Conservation (phyloP, 306 rosid species). For the Glycine tomentella region DNA sequence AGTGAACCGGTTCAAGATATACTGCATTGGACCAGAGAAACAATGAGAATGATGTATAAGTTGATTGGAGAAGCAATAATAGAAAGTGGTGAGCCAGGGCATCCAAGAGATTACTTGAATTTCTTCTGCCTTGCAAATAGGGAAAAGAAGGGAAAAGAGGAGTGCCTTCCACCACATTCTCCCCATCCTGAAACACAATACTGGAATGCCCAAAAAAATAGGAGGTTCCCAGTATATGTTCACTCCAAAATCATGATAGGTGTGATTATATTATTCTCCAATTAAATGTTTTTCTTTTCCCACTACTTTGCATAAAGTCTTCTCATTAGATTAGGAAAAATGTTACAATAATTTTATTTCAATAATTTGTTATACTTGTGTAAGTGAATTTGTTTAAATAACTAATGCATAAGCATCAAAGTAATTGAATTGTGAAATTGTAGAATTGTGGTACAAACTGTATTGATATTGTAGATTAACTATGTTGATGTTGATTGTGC, state of each 20-base stretch:
- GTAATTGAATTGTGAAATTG: too few relatives aligned
- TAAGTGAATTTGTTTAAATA: too few relatives aligned
- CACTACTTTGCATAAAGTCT: not conserved
- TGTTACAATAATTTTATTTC: too few relatives aligned
- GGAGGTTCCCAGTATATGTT: slow-evolving; percentile 97
- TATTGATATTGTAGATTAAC: slow-evolving; percentile 3
- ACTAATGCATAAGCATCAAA: not conserved
- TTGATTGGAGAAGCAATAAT: slow-evolving; percentile 83
- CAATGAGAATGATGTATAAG: slow-evolving; percentile 87
- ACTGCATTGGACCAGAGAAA: slow-evolving; percentile 86
- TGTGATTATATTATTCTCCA: slow-evolving; percentile 45
- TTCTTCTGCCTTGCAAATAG: slow-evolving; percentile 96
- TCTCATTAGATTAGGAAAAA: too few relatives aligned
- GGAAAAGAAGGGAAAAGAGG: slow-evolving; percentile 65
- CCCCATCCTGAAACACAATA: slow-evolving; percentile 75
- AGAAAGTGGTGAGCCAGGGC: slow-evolving; percentile 68
- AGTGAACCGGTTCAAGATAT: slow-evolving; percentile 88
- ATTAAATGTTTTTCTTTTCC: not conserved
- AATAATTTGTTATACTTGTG: too few relatives aligned
- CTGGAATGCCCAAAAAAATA: slow-evolving; percentile 79
- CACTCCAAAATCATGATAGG: slow-evolving; percentile 99
- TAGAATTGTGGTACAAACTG: not conserved
- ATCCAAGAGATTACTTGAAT: slow-evolving; percentile 90
- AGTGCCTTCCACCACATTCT: slow-evolving; percentile 72
- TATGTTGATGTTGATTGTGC: slow-evolving; percentile 18